Evolutionary conservation across 1,284 basidiomycete species (phyloP).

Genomic region (Leucocoprinus gongylophorus): DNA sequence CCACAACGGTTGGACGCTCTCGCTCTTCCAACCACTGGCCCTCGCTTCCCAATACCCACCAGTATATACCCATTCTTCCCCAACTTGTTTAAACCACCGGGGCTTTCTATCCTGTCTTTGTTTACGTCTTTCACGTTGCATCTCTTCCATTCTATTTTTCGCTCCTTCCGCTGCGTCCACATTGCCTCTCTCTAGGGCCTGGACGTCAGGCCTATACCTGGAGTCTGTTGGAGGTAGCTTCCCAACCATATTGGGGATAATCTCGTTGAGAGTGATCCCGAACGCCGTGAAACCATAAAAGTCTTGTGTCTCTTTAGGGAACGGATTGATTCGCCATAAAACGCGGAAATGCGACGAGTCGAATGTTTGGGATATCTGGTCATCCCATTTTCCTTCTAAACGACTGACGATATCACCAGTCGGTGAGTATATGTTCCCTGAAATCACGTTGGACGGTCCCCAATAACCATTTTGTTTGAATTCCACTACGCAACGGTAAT

Average conservation of each 20-base stretch:
- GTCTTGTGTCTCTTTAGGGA: slow-evolving; percentile 65
- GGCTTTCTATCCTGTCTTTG: slow-evolving; percentile 49
- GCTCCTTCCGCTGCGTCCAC: slow-evolving; percentile 70
- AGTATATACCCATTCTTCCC: slow-evolving; percentile 67
- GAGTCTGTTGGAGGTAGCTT: slow-evolving; percentile 82
- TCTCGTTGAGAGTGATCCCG: slow-evolving; percentile 77
- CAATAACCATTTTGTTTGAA: slow-evolving; percentile 85
- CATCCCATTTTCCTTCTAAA: slow-evolving; percentile 82
- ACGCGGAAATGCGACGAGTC: slow-evolving; percentile 65
- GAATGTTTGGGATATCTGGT: slow-evolving; percentile 59
- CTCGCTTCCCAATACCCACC: slow-evolving; percentile 84
- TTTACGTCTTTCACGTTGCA: slow-evolving; percentile 61
- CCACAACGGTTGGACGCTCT: slow-evolving; percentile 50
- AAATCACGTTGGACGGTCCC: slow-evolving; percentile 69
- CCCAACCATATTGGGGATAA: slow-evolving; percentile 61
- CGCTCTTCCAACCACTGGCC: slow-evolving; percentile 52
- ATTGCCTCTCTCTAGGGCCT: slow-evolving; percentile 79
- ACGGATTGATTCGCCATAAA: slow-evolving; percentile 68
- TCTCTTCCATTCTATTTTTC: slow-evolving; percentile 71
- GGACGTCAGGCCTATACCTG: slow-evolving; percentile 77
- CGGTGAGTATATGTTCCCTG: slow-evolving; percentile 51
- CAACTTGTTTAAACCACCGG: slow-evolving; percentile 66
- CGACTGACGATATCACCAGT: slow-evolving; percentile 48
- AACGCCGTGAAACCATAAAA: slow-evolving; percentile 83
- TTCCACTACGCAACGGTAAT: slow-evolving; percentile 58